Percentiles rank a stretch among this genome's conserved stretches.
phyloP scores from a whole-genome alignment of 2,329 filamentous ascomycete species.

The Rachicladosporium sp. region DNA sequence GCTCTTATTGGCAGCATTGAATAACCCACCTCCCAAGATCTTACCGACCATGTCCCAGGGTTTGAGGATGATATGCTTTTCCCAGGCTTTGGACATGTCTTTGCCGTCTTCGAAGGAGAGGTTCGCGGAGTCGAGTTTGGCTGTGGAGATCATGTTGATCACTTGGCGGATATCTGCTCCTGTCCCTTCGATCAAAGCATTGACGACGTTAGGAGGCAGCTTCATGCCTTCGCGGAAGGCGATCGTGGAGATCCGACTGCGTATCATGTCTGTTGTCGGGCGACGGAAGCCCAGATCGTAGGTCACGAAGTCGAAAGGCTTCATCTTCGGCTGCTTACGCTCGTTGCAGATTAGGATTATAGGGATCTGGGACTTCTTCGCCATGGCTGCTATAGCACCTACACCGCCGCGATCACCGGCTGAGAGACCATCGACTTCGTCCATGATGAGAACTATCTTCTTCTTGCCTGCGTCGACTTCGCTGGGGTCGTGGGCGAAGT shows the following conservation, averaged over 20 bases:
- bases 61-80: slow-evolving; percentile 93
- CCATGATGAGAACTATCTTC: slow-evolving; percentile 94
- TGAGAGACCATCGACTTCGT: slow-evolving; percentile 98
- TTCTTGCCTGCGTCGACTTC: slow-evolving; percentile 70
- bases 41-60: slow-evolving; percentile 97
- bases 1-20: slow-evolving; percentile 67
- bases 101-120: slow-evolving; percentile 82
- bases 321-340: slow-evolving; percentile 88
- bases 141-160: slow-evolving; percentile 95
- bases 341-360: slow-evolving; percentile 98
- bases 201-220: slow-evolving; percentile 69
- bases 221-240: slow-evolving; percentile 85
- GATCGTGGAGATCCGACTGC: slow-evolving; percentile 87
- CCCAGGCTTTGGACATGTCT: slow-evolving; percentile 93
- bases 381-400: slow-evolving; percentile 82
- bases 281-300: slow-evolving; percentile 79
- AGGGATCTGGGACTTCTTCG: slow-evolving; percentile 87
- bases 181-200: slow-evolving; percentile 88
- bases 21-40: slow-evolving; percentile 78
- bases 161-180: slow-evolving; percentile 95
- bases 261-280: slow-evolving; percentile 81
- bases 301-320: slow-evolving; percentile 79
- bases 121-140: slow-evolving; percentile 70
- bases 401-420: slow-evolving; percentile 92
- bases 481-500: slow-evolving; percentile 75